Percentiles rank a stretch among this genome's conserved stretches.
Conservation (phyloP, 768 basidiomycete genomes). For the Tulasnella sp. region DNA sequence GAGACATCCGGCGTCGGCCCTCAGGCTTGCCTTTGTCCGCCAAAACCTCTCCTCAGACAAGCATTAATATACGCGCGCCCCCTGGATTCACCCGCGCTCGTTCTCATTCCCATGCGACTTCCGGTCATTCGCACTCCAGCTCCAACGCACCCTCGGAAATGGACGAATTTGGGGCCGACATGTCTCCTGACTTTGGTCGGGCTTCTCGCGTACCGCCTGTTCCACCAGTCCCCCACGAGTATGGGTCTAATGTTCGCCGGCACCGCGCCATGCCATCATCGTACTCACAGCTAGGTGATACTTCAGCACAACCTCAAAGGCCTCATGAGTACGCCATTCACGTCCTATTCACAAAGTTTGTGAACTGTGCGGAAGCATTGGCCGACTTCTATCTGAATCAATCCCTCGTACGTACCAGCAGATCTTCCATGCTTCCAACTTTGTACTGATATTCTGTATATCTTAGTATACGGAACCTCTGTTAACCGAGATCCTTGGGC, state of each 20-base stretch:
- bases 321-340: slow-evolving; percentile 66
- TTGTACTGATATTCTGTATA: neutral
- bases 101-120: slow-evolving; percentile 27
- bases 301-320: slow-evolving; percentile 3
- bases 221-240: slow-evolving; percentile 60
- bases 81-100: neutral
- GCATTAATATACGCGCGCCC: neutral
- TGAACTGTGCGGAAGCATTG: slow-evolving; percentile 64
- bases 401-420: slow-evolving; percentile 40
- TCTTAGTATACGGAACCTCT: slow-evolving; percentile 56
- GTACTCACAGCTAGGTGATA: slow-evolving; percentile 36
- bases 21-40: neutral
- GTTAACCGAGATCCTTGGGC: slow-evolving; percentile 56
- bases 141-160: slow-evolving; percentile 32
- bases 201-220: slow-evolving; percentile 60
- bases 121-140: slow-evolving; percentile 66
- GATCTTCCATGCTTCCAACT: neutral
- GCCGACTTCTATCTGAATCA: slow-evolving; percentile 64
- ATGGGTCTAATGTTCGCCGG: slow-evolving; percentile 37
- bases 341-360: slow-evolving; percentile 80
- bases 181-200: slow-evolving; percentile 21
- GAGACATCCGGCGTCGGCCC: neutral
- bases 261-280: slow-evolving; percentile 30
- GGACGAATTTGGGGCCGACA: neutral
- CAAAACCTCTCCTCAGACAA: neutral